These are phyloP conservation scores for Heracleum sosnowskyi DNA, from an alignment of 129 eudicot genomes.

Conservation along the genomic window DNA sequence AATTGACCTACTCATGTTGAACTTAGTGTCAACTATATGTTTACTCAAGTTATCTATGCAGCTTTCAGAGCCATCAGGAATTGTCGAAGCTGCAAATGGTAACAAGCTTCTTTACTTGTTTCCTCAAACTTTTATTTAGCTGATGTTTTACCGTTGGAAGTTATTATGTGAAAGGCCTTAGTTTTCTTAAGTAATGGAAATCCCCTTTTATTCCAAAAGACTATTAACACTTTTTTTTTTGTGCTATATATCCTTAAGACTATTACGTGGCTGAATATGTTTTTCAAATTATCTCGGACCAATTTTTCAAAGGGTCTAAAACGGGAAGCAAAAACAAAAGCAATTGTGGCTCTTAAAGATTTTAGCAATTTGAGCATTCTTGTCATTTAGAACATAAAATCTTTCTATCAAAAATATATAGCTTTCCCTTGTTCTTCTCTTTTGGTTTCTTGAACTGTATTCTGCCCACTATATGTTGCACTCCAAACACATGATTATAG, in stretches of 20 bases:
- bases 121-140: neutral
- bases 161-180: neutral
- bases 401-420: neutral
- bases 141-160: neutral
- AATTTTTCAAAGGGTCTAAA: neutral
- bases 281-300: neutral
- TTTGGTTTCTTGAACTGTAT: neutral
- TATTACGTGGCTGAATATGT: neutral
- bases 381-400: neutral
- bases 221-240: no score
- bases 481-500: neutral
- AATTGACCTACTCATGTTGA: neutral
- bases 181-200: neutral
- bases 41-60: constrained; percentile 22
- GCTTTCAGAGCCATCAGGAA: constrained; percentile 97
- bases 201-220: neutral
- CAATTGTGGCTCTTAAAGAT: neutral
- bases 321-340: neutral
- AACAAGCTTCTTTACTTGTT: constrained; percentile 5
- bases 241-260: no score
- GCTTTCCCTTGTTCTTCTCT: neutral
- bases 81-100: constrained; percentile 78
- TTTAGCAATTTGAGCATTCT: neutral
- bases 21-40: neutral
- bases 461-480: neutral